phyloP scores from a whole-genome alignment of 148 eudicot genomes.

The Polygonum maritimum region DNA sequence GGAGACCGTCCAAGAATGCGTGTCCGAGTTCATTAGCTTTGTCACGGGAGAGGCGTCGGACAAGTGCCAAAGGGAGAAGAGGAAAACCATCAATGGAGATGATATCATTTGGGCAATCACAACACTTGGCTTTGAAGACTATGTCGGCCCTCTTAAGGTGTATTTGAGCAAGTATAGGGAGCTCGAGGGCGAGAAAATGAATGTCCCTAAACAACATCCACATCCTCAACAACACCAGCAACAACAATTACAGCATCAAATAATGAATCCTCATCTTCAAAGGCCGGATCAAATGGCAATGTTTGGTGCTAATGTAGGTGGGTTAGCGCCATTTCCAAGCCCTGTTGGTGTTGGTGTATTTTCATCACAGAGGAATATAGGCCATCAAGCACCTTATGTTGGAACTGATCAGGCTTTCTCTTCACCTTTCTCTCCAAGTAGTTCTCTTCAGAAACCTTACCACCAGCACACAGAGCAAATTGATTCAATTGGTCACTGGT shows the following conservation, averaged over 20 bases:
- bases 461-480: slow-evolving; percentile 26
- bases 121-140: slow-evolving; percentile 63
- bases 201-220: slow-evolving; percentile 43
- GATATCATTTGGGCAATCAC: slow-evolving; percentile 71
- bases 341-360: background rate
- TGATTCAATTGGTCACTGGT: slow-evolving; percentile 30
- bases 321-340: background rate
- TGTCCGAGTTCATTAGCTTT: slow-evolving; percentile 72
- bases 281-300: background rate
- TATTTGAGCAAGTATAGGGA: slow-evolving; percentile 53
- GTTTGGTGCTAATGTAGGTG: background rate
- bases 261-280: slow-evolving; percentile 20
- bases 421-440: slow-evolving; percentile 4
- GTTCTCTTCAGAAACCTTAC: slow-evolving; percentile 24
- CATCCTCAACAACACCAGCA: slow-evolving; percentile 24
- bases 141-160: slow-evolving; percentile 45
- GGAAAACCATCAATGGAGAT: slow-evolving; percentile 72
- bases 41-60: slow-evolving; percentile 73
- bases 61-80: slow-evolving; percentile 67
- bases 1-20: slow-evolving; percentile 73
- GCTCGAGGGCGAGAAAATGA: slow-evolving; percentile 55
- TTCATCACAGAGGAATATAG: background rate
- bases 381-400: background rate
- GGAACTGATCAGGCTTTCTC: slow-evolving; percentile 1
- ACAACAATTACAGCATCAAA: slow-evolving; percentile 20